Base-by-base conservation (phyloP, 768 basidiomycete genomes). In the Trametes cinnabarina region DNA sequence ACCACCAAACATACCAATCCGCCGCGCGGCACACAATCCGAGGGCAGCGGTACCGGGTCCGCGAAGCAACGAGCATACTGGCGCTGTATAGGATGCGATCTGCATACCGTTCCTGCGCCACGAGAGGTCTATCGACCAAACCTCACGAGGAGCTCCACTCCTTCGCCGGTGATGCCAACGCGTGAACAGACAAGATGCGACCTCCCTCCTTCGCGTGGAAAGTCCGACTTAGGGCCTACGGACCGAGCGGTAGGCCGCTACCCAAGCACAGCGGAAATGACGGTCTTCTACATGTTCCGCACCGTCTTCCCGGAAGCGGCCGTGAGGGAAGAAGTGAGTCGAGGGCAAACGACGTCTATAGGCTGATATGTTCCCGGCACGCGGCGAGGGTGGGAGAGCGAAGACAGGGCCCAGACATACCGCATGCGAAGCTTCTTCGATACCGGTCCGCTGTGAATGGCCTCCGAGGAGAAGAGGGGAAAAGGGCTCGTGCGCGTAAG, bases 141-240 rank as follows among this genome's bases (percentile, higher is more conserved):
- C n/a, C n/a, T n/a, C n/a, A n/a, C n/a, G n/a, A n/a, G n/a, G n/a
- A n/a, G n/a, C n/a, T n/a, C n/a, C n/a, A n/a, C n/a, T n/a, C n/a
- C n/a, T n/a, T n/a, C n/a, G n/a, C n/a, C n/a, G n/a, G n/a, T n/a
- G n/a, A n/a, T n/a, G n/a, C n/a, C n/a, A n/a, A n/a, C n/a, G n/a
- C n/a, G n/a, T n/a, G n/a, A n/a, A n/a, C n/a, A n/a, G n/a, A n/a
- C n/a, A n/a, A n/a, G n/a, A n/a, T n/a, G n/a, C n/a, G n/a, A n/a
- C n/a, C n/a, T n/a, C n/a, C n/a, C n/a, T n/a, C n/a, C n/a, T 39
- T 39, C 37, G 42, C 43, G 52, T 46, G 52, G 52, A 58, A 51
- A 30, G 4, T n/a, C 50, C 57, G 57, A 51, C 37, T 19, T 47
- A 51, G 57, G 57, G 20, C 57, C 57, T 40, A 25, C 57, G 57